A percentile compares a stretch with the other conserved stretches of the same genome.
Evolutionary conservation across 2,329 filamentous ascomycete species (phyloP).

Genomic region (Scedosporium boydii): DNA sequence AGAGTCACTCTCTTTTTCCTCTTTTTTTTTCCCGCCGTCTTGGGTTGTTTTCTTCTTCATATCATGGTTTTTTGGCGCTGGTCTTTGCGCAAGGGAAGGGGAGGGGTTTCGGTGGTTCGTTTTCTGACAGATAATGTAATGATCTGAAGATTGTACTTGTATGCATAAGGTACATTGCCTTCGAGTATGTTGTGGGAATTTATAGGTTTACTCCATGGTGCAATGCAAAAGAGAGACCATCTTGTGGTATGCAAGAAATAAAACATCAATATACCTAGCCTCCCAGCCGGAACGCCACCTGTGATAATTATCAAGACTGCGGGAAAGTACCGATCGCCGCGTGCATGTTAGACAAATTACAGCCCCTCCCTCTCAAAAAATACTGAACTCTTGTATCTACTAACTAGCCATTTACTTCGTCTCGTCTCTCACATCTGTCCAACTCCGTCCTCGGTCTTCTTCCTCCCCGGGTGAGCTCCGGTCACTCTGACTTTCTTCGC

Average conservation of each 20-base stretch:
- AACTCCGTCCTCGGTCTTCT: conserved; percentile 8
- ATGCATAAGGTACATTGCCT: not conserved
- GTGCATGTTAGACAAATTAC: not conserved
- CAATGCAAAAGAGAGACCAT: not conserved
- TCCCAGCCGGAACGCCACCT: not conserved
- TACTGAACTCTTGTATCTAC: not conserved
- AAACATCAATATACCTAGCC: not conserved
- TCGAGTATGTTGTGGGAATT: not conserved
- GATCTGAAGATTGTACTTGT: not conserved
- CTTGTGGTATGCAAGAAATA: not conserved
- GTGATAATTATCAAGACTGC: not conserved
- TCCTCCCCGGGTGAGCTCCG: conserved; percentile 1
- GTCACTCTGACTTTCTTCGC: conserved; percentile 3
- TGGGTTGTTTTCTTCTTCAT: not conserved
- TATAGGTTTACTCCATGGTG: not conserved
- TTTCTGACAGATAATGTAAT: not conserved
- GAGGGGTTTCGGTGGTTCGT: not conserved
- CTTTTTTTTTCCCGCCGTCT: not conserved
- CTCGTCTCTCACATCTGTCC: conserved; percentile 10
- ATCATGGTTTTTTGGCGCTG: not conserved
- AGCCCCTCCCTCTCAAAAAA: not conserved
- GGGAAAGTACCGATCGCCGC: not conserved
- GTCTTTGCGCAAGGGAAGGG: not conserved
- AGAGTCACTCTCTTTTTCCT: not conserved
- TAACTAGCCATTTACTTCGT: not conserved